Evolutionary conservation across 1,139 yeast genomes (phyloP).

Genomic region (Sugiyamaella novakii): DNA sequence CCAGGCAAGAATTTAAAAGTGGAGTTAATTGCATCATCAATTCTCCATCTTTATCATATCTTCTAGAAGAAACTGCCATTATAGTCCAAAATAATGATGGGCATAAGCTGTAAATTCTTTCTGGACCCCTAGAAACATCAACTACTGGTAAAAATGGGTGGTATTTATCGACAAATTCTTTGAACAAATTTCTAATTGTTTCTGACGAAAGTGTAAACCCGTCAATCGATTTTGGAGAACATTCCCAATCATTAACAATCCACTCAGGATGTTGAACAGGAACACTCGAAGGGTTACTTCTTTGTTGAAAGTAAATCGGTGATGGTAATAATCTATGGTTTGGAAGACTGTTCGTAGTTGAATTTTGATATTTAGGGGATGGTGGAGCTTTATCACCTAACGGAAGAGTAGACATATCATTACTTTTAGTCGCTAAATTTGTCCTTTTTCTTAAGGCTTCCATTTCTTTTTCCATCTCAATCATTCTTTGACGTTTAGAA

Average conservation of each 20-base stretch:
- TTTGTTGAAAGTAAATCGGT: constrained; percentile 19
- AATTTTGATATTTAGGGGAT: constrained; percentile 3
- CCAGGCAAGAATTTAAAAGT: constrained; percentile 70
- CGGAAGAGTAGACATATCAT: constrained; percentile 24
- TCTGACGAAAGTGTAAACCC: constrained; percentile 61
- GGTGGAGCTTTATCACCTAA: not conserved
- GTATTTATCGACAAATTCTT: constrained; percentile 71
- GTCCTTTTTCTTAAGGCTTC: constrained; percentile 48
- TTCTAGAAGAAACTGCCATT: constrained; percentile 76
- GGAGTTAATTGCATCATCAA: constrained; percentile 61
- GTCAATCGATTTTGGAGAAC: constrained; percentile 70
- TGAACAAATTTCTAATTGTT: constrained; percentile 63
- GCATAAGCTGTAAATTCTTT: constrained; percentile 70
- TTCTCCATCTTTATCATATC: constrained; percentile 50
- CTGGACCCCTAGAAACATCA: constrained; percentile 80
- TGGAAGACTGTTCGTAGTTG: constrained; percentile 4
- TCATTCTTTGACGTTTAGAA: constrained; percentile 73
- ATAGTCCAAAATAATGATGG: constrained; percentile 95
- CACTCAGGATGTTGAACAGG: constrained; percentile 15
- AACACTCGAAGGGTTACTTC: constrained; percentile 7
- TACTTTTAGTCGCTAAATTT: constrained; percentile 47
- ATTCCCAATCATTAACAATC: constrained; percentile 34
- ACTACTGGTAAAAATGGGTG: constrained; percentile 89
- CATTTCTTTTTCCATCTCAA: constrained; percentile 80
- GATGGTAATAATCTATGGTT: constrained; percentile 19